Evolutionary conservation across 352 stramenopile genomes (phyloP).

Genomic region (Saprolegnia parasitica): DNA sequence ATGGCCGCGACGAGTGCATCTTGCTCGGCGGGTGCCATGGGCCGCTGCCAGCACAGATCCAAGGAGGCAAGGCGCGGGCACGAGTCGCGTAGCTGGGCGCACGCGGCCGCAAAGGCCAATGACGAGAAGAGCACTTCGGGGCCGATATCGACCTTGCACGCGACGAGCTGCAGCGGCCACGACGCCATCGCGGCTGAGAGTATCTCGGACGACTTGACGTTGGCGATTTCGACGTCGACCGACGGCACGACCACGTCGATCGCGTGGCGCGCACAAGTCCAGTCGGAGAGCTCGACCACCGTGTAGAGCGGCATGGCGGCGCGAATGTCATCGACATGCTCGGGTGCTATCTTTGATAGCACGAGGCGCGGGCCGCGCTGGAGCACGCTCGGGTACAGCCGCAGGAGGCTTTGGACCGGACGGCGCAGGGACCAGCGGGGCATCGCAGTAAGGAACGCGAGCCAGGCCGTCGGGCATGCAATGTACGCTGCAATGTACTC

Average conservation of each 20-base stretch:
- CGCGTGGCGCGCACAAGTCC: neutral
- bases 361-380: neutral
- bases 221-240: neutral
- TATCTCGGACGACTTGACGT: neutral
- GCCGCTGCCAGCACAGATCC: slow-evolving; percentile 7
- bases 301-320: slow-evolving; percentile 2
- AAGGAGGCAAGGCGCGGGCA: neutral
- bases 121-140: slow-evolving; percentile 4
- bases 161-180: neutral
- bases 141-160: neutral
- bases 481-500: neutral
- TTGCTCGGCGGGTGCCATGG: neutral
- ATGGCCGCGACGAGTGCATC: neutral
- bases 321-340: neutral
- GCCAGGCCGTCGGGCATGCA: neutral
- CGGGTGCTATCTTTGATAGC: neutral
- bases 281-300: neutral
- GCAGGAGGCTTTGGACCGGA: neutral
- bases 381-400: neutral
- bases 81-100: neutral
- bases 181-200: neutral
- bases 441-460: neutral
- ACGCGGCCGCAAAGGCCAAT: neutral
- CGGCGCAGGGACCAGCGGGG: neutral
- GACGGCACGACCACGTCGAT: neutral